These are phyloP conservation scores for Penicillium chermesinum DNA, from an alignment of 495 filamentous ascomycete genomes.

Conservation along the genomic window DNA sequence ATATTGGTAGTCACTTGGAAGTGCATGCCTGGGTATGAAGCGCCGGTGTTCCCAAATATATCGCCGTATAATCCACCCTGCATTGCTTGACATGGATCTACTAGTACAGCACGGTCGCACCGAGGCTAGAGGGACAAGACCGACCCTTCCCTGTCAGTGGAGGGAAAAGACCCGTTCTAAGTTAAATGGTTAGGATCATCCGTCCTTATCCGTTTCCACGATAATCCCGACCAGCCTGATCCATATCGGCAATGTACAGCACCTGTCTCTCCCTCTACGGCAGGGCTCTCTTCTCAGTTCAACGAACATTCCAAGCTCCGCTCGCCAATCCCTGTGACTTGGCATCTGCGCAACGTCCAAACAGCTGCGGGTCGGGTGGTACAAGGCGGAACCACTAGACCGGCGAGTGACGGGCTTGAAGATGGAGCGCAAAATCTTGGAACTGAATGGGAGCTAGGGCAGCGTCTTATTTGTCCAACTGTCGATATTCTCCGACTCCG, in stretches of 20 bases:
- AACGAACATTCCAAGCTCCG: no score
- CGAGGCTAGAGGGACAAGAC: not conserved
- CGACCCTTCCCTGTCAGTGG: not conserved
- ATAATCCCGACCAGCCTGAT: no score
- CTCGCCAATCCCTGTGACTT: constrained; percentile 8
- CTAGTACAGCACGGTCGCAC: not conserved
- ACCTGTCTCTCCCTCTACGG: no score
- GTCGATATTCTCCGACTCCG: constrained; percentile 17
- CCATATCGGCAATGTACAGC: no score
- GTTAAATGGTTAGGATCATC: no score
- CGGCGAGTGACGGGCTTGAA: constrained; percentile 6
- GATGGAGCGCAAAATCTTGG: not conserved
- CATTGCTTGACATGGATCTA: not conserved
- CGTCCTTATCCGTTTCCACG: no score
- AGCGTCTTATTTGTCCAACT: constrained; percentile 14
- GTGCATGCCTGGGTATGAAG: no score
- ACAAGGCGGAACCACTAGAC: constrained; percentile 8
- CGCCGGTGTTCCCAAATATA: no score
- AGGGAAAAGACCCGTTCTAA: no score
- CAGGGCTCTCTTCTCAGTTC: no score
- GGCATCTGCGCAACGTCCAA: constrained; percentile 17
- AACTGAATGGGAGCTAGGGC: not conserved
- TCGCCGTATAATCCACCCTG: no score
- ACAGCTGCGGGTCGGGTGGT: constrained; percentile 24
- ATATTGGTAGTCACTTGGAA: no score